Base-by-base conservation (phyloP, 495 filamentous ascomycete genomes). In the Aspergillus indologenus region DNA sequence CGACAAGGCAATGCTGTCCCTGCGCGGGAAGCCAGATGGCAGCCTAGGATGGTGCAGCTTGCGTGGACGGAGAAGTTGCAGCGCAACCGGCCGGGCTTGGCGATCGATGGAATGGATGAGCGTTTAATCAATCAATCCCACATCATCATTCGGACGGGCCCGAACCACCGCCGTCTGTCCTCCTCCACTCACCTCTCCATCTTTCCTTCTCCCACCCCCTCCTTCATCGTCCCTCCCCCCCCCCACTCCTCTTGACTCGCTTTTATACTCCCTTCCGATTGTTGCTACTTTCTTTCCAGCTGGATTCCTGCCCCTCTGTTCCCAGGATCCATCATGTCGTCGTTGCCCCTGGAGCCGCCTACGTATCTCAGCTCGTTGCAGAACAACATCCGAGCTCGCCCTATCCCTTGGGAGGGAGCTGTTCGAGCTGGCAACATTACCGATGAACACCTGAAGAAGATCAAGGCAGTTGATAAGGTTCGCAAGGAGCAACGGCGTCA, bases 331-430 rank as follows among this genome's bases (percentile, higher is more conserved):
- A 65, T 23, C 48, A 64, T 65, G 63, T 65, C 65, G 60, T 81
- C 61, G 64, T 92, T 93, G 90, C 94, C 90, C 57, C 84, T 96
- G 70, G 91, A 96, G 67, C 88, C 91, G 45, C 92, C 92, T 56
- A 87, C 87, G 59, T 96, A 97, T 72, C 88, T 98, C 58, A 85
- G 84, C 65, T 92, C 91, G 58, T 81, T 96, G 57, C 93, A 96
- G 77, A 92, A 88, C 78, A 97, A 97, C 77, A 96, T 96, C 68
- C 90, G 95, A 64, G 85, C 87, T 60, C 83, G 94, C 54, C 93
- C 92, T 64, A 96, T 99, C 70, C 91, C 93, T 47, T 99, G 94
- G 94, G 95, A 98, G 72, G 94, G 94, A 61, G 92, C 95, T 65
- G 91, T 95, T 63, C 88, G 94, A 71, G 90, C 90, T 67, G 89